A percentile compares a stretch with the other conserved stretches of the same genome.
These are phyloP conservation scores for Gossypium trilobum DNA, from an alignment of 441 rosid species.

Conservation along the genomic window DNA sequence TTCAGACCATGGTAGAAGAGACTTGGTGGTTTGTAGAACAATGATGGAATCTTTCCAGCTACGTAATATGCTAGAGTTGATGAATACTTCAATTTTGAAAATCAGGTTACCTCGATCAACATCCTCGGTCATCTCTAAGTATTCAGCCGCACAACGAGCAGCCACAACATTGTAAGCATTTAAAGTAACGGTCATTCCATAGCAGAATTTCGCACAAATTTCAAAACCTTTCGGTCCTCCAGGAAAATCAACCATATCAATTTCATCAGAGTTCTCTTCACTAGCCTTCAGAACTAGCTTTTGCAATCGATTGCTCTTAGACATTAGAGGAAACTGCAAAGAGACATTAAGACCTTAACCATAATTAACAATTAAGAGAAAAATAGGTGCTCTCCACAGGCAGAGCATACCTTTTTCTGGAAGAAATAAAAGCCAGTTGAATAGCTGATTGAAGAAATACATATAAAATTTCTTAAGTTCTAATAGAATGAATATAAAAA, in stretches of 20 bases:
- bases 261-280: slow-evolving; percentile 54
- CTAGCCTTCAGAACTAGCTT: slow-evolving; percentile 43
- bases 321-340: slow-evolving; percentile 85
- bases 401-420: not conserved
- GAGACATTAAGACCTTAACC: slow-evolving; percentile 7
- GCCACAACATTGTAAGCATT: slow-evolving; percentile 81
- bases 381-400: not conserved
- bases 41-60: slow-evolving; percentile 96
- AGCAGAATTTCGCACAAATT: slow-evolving; percentile 91
- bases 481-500: not conserved
- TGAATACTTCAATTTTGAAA: slow-evolving; percentile 79
- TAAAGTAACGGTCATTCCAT: slow-evolving; percentile 79
- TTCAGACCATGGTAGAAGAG: slow-evolving; percentile 81
- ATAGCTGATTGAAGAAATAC: not conserved
- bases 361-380: not conserved
- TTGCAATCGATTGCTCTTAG: slow-evolving; percentile 69
- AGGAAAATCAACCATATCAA: slow-evolving; percentile 54
- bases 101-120: slow-evolving; percentile 73
- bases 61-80: slow-evolving; percentile 71
- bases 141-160: slow-evolving; percentile 85
- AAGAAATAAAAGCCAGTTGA: not conserved
- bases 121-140: slow-evolving; percentile 87
- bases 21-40: slow-evolving; percentile 76
- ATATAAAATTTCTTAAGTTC: not conserved
- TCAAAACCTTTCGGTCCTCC: slow-evolving; percentile 90